Evolutionary conservation across 208 protist species (phyloP), one percentile per base, ranked within the genome.

Genomic region (Lotmaria passim): DNA sequence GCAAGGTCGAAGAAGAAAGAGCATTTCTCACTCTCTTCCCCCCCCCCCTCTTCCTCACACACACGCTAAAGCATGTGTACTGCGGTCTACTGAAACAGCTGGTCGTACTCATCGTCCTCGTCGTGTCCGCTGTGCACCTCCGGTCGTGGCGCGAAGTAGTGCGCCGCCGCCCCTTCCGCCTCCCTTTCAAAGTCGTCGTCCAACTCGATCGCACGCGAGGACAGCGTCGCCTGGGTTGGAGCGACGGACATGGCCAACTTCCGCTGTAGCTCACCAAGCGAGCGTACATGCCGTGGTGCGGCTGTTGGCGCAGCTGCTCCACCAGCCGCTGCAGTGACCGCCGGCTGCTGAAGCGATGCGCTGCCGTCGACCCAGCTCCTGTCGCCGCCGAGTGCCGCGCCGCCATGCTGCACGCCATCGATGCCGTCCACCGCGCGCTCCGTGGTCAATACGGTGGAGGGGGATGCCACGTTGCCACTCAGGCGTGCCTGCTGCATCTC

Each of bases 101-200:
- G 68, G 33, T 67, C 65, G 26, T 83, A 73, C 70, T 80, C 79
- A 21, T 78, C 60, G 26, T 80, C 73, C 0, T 72, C 73, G 23
- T 85, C 70, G 6, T 64, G 43, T 2, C 41, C 68, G 33, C 56
- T 65, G 61, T 74, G 73, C 48, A 67, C 64, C 17, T 77, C 68
- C 48, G 50, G 47, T 21, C 66, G 75, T 14, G 75, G 77, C 19
- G 62, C 64, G 43, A 91, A 91, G 63, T 85, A 79, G 44, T 88
- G 75, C 7, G 52, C 58, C 14, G 78, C 78, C 10, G 68, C 77
- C 33, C 73, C 79, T 12, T 76, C 59, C 36, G 68, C 69, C 39
- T 85, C 71, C 14, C 58, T 60, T 56, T 72, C 74, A 24, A 51
- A 76, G 50, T 88, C 79, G 19, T 73, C 59, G 15, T 38, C 50